Conservation (phyloP, 768 basidiomycete species). For the Serendipita indica region DNA sequence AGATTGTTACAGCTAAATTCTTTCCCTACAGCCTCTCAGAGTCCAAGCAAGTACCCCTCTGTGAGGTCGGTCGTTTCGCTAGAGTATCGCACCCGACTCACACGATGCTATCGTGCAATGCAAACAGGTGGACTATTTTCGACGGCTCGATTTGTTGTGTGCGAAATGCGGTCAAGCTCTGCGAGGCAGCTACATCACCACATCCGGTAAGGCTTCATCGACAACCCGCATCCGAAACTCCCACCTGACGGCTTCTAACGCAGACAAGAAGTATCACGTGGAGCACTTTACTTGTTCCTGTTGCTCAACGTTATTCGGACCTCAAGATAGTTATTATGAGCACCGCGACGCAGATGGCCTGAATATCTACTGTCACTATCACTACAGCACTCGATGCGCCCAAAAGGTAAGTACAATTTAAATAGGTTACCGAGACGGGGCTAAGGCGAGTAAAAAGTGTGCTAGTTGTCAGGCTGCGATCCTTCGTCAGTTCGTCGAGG, state of each 20-base stretch:
- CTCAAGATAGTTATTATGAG: conserved; percentile 98
- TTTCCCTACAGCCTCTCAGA: conserved; percentile 92
- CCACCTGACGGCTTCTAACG: neutral
- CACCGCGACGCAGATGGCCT: conserved; percentile 46
- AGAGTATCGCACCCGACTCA: neutral
- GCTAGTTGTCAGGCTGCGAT: conserved; percentile 96
- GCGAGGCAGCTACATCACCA: conserved; percentile 96
- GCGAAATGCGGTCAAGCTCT: conserved; percentile 90
- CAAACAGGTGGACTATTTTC: conserved; percentile 73
- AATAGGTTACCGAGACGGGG: neutral
- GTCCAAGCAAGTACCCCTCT: conserved; percentile 82
- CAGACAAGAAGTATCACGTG: conserved; percentile 22
- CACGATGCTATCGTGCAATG: too few relatives aligned
- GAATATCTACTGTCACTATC: conserved; percentile 95
- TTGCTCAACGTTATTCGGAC: conserved; percentile 90
- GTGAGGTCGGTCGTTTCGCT: conserved; percentile 43
- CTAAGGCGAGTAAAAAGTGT: conserved; percentile 43
- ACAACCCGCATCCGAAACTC: conserved; percentile 5
- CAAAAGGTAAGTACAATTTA: neutral
- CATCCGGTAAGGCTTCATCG: conserved; percentile 60
- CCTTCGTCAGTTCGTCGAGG: conserved; percentile 98
- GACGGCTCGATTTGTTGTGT: conserved; percentile 89
- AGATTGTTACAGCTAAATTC: conserved; percentile 95
- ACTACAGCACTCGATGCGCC: conserved; percentile 96
- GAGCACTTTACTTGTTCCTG: conserved; percentile 99